A percentile compares a stretch with the other conserved stretches of the same genome.
phyloP scores from a whole-genome alignment of 169 alveolate species.

The Eimeria brunetti region DNA sequence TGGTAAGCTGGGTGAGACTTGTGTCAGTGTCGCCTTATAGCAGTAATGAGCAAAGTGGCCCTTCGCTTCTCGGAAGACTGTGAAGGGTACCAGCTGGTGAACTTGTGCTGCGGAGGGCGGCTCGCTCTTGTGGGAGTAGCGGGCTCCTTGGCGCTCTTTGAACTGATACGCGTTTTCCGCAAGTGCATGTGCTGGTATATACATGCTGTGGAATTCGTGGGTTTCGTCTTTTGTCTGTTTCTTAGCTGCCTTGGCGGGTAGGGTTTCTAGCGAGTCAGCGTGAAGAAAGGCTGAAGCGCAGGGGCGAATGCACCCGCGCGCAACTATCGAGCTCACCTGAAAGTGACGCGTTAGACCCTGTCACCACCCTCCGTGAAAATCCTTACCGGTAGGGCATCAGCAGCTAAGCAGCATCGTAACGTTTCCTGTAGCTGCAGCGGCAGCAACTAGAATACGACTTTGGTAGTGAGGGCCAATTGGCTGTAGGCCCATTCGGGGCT shows the following conservation, averaged over 20 bases:
- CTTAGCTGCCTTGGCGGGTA: conserved; percentile 54
- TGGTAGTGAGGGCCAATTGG: conserved; percentile 29
- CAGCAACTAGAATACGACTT: conserved; percentile 20
- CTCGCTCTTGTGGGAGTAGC: background rate
- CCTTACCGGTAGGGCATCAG: conserved; percentile 5
- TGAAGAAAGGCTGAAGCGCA: conserved; percentile 46
- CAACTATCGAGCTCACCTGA: conserved; percentile 53
- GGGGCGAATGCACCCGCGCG: conserved; percentile 30
- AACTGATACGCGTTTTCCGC: conserved; percentile 8
- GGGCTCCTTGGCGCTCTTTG: background rate
- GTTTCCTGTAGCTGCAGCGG: conserved; percentile 38
- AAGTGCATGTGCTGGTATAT: conserved; percentile 17
- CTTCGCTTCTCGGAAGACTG: background rate
- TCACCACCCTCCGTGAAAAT: conserved; percentile 17
- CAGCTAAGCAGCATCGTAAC: conserved; percentile 24
- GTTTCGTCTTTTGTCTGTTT: background rate
- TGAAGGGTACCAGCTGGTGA: conserved; percentile 24
- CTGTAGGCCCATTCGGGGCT: conserved; percentile 23
- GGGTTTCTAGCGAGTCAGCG: conserved; percentile 39
- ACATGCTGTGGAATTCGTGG: background rate
- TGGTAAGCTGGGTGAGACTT: conserved; percentile 31
- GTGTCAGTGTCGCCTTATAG: conserved; percentile 3
- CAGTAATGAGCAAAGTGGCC: conserved; percentile 19
- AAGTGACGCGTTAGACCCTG: conserved; percentile 55
- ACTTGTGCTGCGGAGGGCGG: conserved; percentile 11